Base-by-base conservation (phyloP, 164 flowering plant genomes). In the Nelumbo lutea region DNA sequence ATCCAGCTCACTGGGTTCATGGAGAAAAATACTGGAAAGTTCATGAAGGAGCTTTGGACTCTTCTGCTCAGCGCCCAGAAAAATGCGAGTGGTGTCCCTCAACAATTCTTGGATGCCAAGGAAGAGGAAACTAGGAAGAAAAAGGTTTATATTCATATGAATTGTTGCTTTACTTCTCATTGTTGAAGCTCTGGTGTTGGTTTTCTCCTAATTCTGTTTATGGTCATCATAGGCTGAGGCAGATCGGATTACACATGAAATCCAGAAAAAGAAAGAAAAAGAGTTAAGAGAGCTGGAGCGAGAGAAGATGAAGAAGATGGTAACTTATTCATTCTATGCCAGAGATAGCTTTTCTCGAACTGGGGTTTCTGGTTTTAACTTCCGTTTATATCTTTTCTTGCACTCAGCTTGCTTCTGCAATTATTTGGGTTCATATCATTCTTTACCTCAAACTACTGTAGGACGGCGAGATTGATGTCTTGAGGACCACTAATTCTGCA, bases 401-500 rank as follows among this genome's bases (percentile, higher is more conserved):
- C 78, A 74, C 81, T 95, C 97, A 95, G 97, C 96, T 86, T 84
- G 88, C 88, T 91, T 94, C 96, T 91, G 91, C 97, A 90, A 90
- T 92, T 88, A 87, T 95, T 92, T 92, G 89, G 96, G 97, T 89
- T 92, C 96, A 95, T 92, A 83, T 89, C 97, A 96, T 79, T 79
- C 78, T 88, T 94, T 95, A 86, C 99, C 94, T 90, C 96, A 87
- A 88, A 90, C 96, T 92, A 82, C 97, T 92, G 99, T 95, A 95
- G 99, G 97, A 86, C 66, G 84, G 77, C 46, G 86, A 75, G 69
- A 73, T 64, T 76, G 86, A 81, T 44, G 57, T 27, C 42, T 64
- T 66, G 14, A 84, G 73, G 79, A 69, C 70, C 9, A 59, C 48
- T 44, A 62, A 75, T 79, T 67, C 76, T 75, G 85, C 55, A 38